Evolutionary conservation across 306 rosid species (phyloP), one percentile per base, ranked within the genome.

Genomic region (Ziziphus jujuba): DNA sequence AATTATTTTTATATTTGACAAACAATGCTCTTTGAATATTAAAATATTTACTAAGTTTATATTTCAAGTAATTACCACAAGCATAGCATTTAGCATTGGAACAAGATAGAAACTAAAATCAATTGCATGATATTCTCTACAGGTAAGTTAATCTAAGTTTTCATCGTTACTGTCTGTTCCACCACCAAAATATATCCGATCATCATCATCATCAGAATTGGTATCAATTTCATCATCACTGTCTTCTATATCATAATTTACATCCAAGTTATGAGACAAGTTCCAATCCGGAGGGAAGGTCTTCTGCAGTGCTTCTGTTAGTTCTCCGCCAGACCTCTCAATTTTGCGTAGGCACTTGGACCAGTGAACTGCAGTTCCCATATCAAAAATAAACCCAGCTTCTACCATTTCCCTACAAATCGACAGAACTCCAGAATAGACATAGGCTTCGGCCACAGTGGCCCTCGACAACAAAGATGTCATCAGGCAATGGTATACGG

Each of bases 331-430:
- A 0, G 85, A 72, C 69, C 92, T 80, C 78, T 93, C 99, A 47
- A 93, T 93, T 80, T 82, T 88, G 66, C 86, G 73, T 36, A 93
- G 77, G 75, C 90, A 84, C 82, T 75, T 90, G 1, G 97, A 90
- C 99, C 99, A 93, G 79, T 93, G 85, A 58, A 93, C 95, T 11
- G 97, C 99, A 75, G 97, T 93, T 64, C 97, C 99, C 97, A 93
- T 90, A 73, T 93, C 99, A n/a, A 93, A 59, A 20, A 88, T 86
- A 73, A 88, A 63, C 52, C 80, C 92, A 31, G 85, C 84, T 67
- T 86, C 92, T 49, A 85, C 63, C 97, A 93, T 93, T 87, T 93
- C 97, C 72, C 70, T 69, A 59, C 95, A 88, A 34, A 88, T 67
- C 10, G 90, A 77, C 62, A 93, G 68, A 66, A 90, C 79, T 17